Base-by-base conservation (phyloP, 2,329 filamentous ascomycete species). In the Aspergillus costaricaensis region DNA sequence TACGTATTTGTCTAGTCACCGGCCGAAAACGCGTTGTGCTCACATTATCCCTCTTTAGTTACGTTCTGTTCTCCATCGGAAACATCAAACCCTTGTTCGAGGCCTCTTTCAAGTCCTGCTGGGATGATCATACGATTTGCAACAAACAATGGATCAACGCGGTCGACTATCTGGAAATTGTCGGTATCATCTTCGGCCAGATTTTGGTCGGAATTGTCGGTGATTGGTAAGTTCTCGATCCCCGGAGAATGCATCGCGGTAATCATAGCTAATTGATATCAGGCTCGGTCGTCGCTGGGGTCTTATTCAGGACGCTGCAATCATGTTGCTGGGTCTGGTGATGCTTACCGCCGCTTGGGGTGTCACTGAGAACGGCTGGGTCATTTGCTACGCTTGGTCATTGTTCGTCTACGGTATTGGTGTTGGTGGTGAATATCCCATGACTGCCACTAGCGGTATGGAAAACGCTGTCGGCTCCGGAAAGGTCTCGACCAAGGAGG, bases 1-100 rank as follows among this genome's bases (percentile, higher is more conserved):
- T 86, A 73, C 62, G 80, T 75, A 19, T 12, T 50, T 17, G 14
- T 59, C 38, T 30, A 48, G 39, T 43, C 15, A 32, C 5, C 9
- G 12, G 14, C 6, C 2, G 23, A n/a, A 43, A 4, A 27, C 14
- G n/a, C 19, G n/a, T 43, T 3, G 21, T 32, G 23, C 36, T 59
- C 54, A 38, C 44, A 38, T 27, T 14, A 27, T 27, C 12, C 10
- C 48, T 32, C 47, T 55, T 7, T 59, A 87, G 92, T 69, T 98
- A 97, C 73, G 93, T 97, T 44, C 85, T 98, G 19, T 98, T 98
- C 83, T 97, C 93, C 64, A 97, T 98, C 68, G 94, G 94, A 60
- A 97, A 96, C 77, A 82, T 98, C 65, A 87, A 90, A 72, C 91
- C 93, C 4, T 83, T 98, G 10, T 94, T 96, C 73, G 78, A 86